Conservation (phyloP, 2,329 filamentous ascomycete genomes). For the Conoideocrella luteorostrata region DNA sequence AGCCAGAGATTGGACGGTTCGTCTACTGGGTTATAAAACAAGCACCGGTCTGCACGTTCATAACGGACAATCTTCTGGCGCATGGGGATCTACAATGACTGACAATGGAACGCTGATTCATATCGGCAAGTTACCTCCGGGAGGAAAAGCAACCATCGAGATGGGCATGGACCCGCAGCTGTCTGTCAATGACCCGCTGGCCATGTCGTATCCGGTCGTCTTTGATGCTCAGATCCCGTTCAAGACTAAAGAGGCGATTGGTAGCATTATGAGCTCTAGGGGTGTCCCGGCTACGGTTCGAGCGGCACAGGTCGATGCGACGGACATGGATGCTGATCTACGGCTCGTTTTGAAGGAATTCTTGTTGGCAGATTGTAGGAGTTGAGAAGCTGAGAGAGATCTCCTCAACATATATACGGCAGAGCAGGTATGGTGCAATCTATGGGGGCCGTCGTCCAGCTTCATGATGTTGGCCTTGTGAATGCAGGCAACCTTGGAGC, state of each 20-base stretch:
- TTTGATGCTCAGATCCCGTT: constrained; percentile 13
- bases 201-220: constrained; percentile 12
- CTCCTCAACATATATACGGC: background rate
- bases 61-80: background rate
- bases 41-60: no score
- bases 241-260: constrained; percentile 14
- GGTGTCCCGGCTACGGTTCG: constrained; percentile 7
- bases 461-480: constrained; percentile 99
- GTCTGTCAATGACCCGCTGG: constrained; percentile 10
- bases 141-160: constrained; percentile 6
- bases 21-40: constrained; percentile 8
- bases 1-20: constrained; percentile 8
- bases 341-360: constrained; percentile 14
- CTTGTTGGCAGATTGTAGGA: constrained; percentile 12
- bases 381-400: background rate
- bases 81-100: no score
- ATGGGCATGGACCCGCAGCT: constrained; percentile 12
- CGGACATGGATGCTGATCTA: constrained; percentile 16
- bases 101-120: constrained; percentile 4
- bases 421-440: no score
- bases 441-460: constrained; percentile 92
- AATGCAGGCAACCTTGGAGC: constrained; percentile 99
- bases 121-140: constrained; percentile 10
- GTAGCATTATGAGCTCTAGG: constrained; percentile 7
- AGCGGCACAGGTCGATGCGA: constrained; percentile 12